Evolutionary conservation across 371 early-diverging fungal genomes (phyloP).

Genomic region (Massospora cicadina): DNA sequence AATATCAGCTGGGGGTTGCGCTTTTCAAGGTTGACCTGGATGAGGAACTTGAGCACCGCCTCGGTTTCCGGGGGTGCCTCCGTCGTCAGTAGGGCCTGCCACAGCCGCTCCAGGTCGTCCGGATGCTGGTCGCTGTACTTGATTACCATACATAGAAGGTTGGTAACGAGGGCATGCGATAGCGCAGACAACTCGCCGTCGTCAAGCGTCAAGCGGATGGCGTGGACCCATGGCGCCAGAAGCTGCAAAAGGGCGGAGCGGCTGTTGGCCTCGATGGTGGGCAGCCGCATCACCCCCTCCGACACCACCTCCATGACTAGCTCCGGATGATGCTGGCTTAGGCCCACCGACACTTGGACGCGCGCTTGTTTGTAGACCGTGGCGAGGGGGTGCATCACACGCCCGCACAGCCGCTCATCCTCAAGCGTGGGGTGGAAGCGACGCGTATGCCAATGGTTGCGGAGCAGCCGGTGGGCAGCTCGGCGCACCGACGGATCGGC

Average conservation of each 20-base stretch:
- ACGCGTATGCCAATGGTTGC: conserved; percentile 41
- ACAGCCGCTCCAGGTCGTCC: conserved; percentile 56
- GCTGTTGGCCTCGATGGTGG: conserved; percentile 36
- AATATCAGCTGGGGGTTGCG: conserved; percentile 60
- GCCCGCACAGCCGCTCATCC: conserved; percentile 49
- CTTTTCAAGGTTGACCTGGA: conserved; percentile 50
- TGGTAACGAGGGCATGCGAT: conserved; percentile 53
- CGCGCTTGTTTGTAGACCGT: conserved; percentile 70
- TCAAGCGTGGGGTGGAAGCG: conserved; percentile 36
- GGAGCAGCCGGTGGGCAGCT: conserved; percentile 54
- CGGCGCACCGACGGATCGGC: conserved; percentile 51
- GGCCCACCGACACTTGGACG: conserved; percentile 37
- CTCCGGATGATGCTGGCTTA: conserved; percentile 43
- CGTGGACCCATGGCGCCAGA: conserved; percentile 76
- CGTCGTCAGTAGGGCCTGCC: conserved; percentile 52
- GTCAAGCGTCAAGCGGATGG: conserved; percentile 41
- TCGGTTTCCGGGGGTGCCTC: conserved; percentile 37
- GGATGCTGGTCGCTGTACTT: conserved; percentile 60
- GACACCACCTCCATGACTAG: conserved; percentile 55
- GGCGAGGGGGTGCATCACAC: conserved; percentile 52
- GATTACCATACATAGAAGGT: conserved; percentile 69
- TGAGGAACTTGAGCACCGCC: conserved; percentile 49
- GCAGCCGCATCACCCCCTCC: conserved; percentile 60
- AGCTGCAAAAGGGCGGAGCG: conserved; percentile 50
- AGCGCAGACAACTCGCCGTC: conserved; percentile 26